Conservation (phyloP, 495 filamentous ascomycete genomes). For the Monascus purpureus region DNA sequence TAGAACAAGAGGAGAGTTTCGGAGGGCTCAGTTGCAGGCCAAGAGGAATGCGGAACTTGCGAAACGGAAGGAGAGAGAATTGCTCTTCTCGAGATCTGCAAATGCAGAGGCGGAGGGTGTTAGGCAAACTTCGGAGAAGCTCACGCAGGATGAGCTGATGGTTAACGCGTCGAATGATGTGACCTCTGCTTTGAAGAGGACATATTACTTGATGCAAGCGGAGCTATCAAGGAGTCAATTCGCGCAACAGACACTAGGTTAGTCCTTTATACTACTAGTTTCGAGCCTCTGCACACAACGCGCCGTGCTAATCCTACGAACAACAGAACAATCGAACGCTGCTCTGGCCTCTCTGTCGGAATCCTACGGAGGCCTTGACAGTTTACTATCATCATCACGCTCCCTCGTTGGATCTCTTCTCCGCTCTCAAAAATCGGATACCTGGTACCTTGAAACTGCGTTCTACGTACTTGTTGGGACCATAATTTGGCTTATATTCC, state of each 20-base stretch:
- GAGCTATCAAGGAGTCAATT: slow-evolving; percentile 78
- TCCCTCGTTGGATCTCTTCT: slow-evolving; percentile 68
- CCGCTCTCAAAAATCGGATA: slow-evolving; percentile 81
- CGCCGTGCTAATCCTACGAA: background rate
- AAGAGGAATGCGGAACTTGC: slow-evolving; percentile 62
- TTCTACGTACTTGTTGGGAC: slow-evolving; percentile 68
- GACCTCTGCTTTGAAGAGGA: slow-evolving; percentile 68
- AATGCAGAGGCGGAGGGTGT: slow-evolving; percentile 19
- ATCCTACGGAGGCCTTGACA: slow-evolving; percentile 64
- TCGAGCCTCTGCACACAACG: no score
- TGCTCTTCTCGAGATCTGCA: slow-evolving; percentile 47
- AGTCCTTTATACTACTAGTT: no score
- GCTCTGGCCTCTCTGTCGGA: slow-evolving; percentile 68
- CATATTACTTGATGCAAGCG: slow-evolving; percentile 67
- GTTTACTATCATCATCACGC: slow-evolving; percentile 54
- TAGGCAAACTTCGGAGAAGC: slow-evolving; percentile 25
- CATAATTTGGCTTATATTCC: slow-evolving; percentile 72
- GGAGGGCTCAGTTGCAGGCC: slow-evolving; percentile 71
- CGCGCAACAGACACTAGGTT: slow-evolving; percentile 66
- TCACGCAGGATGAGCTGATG: slow-evolving; percentile 53
- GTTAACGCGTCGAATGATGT: slow-evolving; percentile 67
- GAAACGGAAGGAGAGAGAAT: slow-evolving; percentile 59
- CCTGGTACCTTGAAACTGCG: slow-evolving; percentile 86
- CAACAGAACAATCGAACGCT: slow-evolving; percentile 51
- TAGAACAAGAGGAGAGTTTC: slow-evolving; percentile 62